Evolutionary conservation across 352 stramenopile species (phyloP).

Genomic region (Phytophthora foliorum): DNA sequence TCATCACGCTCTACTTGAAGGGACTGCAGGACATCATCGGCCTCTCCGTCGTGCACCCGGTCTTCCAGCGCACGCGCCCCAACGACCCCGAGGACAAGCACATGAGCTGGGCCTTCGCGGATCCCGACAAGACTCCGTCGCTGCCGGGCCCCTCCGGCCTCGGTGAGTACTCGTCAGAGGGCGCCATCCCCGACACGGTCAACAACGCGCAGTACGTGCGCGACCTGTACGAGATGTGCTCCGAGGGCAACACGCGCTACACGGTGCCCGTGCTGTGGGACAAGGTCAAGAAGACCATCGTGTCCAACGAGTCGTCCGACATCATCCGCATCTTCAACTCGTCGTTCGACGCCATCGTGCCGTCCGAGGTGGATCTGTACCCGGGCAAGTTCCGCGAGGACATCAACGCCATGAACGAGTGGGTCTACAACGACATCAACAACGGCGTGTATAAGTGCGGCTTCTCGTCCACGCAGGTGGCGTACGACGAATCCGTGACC

Average conservation of each 20-base stretch:
- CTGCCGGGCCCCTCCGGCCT: conserved; percentile 72
- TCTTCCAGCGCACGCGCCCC: conserved; percentile 82
- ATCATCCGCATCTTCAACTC: conserved; percentile 95
- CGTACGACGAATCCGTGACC: conserved; percentile 87
- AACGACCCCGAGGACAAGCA: conserved; percentile 77
- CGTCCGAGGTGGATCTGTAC: conserved; percentile 84
- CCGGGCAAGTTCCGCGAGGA: conserved; percentile 74
- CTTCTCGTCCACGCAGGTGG: conserved; percentile 89
- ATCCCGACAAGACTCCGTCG: conserved; percentile 69
- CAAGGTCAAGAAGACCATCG: conserved; percentile 91
- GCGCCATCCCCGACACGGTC: conserved; percentile 66
- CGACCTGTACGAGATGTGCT: conserved; percentile 86
- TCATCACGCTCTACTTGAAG: conserved; percentile 94
- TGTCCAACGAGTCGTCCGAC: conserved; percentile 95
- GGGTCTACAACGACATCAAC: conserved; percentile 94
- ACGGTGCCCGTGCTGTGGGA: conserved; percentile 94
- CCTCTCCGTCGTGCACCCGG: conserved; percentile 92
- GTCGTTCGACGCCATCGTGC: conserved; percentile 78
- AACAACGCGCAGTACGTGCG: conserved; percentile 76
- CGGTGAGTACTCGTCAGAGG: conserved; percentile 76
- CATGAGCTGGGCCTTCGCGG: conserved; percentile 87
- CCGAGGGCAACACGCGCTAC: conserved; percentile 81
- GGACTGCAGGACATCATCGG: conserved; percentile 96
- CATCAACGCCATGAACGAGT: conserved; percentile 93
- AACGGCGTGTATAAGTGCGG: conserved; percentile 95